Evolutionary conservation across 1,284 basidiomycete species (phyloP).

Genomic region (Heterobasidion parviporum): DNA sequence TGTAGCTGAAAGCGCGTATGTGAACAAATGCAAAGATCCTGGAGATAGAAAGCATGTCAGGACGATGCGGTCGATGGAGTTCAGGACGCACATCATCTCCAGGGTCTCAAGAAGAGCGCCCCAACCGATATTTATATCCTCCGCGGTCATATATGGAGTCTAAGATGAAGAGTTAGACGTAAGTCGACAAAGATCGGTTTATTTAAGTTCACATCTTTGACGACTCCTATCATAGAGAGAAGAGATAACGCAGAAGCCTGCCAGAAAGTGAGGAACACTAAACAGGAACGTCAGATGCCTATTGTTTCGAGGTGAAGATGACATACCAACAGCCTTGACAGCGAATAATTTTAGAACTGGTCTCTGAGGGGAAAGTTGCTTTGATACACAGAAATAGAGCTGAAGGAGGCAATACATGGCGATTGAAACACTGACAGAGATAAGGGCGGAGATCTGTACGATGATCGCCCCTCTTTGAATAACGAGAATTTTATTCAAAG

Average conservation of each 20-base stretch:
- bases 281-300: no score
- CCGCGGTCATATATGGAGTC: conserved; percentile 64
- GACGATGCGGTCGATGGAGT: neutral
- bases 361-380: conserved; percentile 47
- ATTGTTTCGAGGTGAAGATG: neutral
- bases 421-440: conserved; percentile 69
- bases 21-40: conserved; percentile 66
- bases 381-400: conserved; percentile 55
- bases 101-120: conserved; percentile 63
- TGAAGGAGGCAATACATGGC: conserved; percentile 81
- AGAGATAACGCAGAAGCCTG: conserved; percentile 58
- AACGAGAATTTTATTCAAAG: neutral
- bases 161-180: conserved; percentile 15
- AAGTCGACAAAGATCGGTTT: neutral
- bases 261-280: conserved; percentile 79
- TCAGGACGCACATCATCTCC: conserved; percentile 60
- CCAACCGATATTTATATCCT: conserved; percentile 69
- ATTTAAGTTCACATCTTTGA: conserved; percentile 49
- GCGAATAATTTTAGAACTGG: conserved; percentile 70
- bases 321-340: conserved; percentile 63
- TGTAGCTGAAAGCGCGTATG: conserved; percentile 69
- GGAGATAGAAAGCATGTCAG: neutral
- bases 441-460: conserved; percentile 42
- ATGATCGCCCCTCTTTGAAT: neutral
- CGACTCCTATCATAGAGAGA: conserved; percentile 51